phyloP scores from a whole-genome alignment of 768 basidiomycete species.

The Suillus subaureus region DNA sequence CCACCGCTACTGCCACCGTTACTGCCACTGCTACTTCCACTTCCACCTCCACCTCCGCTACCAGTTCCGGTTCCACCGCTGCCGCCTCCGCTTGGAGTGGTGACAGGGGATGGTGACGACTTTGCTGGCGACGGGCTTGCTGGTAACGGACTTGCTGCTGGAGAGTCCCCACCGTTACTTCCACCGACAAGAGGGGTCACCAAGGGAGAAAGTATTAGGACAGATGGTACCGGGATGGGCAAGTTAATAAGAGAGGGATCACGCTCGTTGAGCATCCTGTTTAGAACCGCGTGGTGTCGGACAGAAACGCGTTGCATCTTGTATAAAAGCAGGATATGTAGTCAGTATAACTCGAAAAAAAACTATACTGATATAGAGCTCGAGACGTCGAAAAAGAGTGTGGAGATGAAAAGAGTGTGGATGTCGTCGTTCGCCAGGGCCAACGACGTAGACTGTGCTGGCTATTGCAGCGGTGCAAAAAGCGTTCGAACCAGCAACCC shows the following conservation, averaged over 20 bases:
- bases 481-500: background rate
- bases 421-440: conserved; percentile 17
- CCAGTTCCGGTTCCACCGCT: conserved; percentile 1
- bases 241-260: conserved; percentile 42
- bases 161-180: conserved; percentile 1
- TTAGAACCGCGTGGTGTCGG: conserved; percentile 17
- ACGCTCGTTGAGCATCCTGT: conserved; percentile 35
- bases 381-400: conserved; percentile 20
- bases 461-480: background rate
- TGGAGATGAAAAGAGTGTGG: conserved; percentile 25
- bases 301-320: conserved; percentile 18
- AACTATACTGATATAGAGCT: background rate
- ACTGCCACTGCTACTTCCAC: background rate
- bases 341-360: conserved; percentile 1
- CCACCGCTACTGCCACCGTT: background rate
- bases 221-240: conserved; percentile 40
- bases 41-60: background rate
- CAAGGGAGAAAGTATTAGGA: conserved; percentile 44
- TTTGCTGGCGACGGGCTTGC: background rate
- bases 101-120: conserved; percentile 7
- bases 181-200: conserved; percentile 37
- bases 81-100: conserved; percentile 9
- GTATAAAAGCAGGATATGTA: conserved; percentile 9
- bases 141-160: conserved; percentile 6
- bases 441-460: conserved; percentile 7